A percentile compares a stretch with the other conserved stretches of the same genome.
These are phyloP conservation scores for Geosiphon pyriformis DNA, from an alignment of 192 early-diverging fungal genomes.

Conservation along the genomic window DNA sequence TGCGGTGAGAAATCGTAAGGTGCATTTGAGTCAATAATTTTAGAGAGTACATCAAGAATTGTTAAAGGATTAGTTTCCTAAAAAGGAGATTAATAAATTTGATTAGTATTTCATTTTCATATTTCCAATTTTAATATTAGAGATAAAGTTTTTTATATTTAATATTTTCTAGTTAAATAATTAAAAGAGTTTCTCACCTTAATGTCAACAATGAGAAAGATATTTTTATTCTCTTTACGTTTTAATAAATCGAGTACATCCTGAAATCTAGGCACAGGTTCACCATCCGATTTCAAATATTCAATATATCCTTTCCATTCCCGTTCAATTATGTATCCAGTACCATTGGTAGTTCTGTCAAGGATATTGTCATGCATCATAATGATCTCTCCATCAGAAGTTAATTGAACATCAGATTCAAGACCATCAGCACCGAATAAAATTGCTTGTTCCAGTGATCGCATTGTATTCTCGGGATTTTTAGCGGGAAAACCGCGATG, in stretches of 20 bases:
- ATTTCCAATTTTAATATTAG: too few relatives aligned
- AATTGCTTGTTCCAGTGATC: constrained; percentile 32
- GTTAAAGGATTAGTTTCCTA: constrained; percentile 34
- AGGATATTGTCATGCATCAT: constrained; percentile 40
- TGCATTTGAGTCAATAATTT: constrained; percentile 20
- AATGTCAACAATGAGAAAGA: constrained; percentile 41
- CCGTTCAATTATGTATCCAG: constrained; percentile 21
- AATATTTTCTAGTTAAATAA: too few relatives aligned
- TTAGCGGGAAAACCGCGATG: constrained; percentile 38
- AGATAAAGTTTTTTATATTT: too few relatives aligned
- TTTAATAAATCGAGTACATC: constrained; percentile 36
- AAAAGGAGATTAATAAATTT: background rate
- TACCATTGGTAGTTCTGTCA: constrained; percentile 40
- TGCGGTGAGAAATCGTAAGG: constrained; percentile 29
- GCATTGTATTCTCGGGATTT: constrained; percentile 40
- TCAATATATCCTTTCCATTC: constrained; percentile 40
- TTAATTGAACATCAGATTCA: constrained; percentile 44
- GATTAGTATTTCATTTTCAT: too few relatives aligned
- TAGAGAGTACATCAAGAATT: constrained; percentile 28
- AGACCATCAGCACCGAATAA: constrained; percentile 32
- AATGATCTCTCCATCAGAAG: constrained; percentile 36
- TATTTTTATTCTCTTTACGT: constrained; percentile 28
- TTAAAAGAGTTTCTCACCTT: too few relatives aligned
- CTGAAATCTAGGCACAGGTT: constrained; percentile 31
- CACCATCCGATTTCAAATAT: constrained; percentile 26